These are phyloP conservation scores for Cutaneotrichosporon arboriforme DNA, from an alignment of 1,284 basidiomycete species.

Conservation along the genomic window DNA sequence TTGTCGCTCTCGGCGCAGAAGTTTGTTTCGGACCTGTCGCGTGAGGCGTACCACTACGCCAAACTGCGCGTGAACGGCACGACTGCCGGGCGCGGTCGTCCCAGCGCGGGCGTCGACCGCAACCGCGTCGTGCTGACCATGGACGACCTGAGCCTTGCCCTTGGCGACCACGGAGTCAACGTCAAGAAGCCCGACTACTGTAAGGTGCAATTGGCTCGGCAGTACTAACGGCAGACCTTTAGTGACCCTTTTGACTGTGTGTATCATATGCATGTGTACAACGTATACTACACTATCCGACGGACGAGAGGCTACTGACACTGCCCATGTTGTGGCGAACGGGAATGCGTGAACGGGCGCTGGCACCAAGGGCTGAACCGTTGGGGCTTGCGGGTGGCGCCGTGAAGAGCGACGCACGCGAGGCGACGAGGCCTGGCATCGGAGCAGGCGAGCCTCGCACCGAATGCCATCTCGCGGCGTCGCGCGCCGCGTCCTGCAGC, in stretches of 20 bases:
- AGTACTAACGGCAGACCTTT: slow-evolving; percentile 7
- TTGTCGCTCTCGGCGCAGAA: slow-evolving; percentile 95
- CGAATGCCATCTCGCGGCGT: neutral
- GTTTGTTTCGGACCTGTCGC: slow-evolving; percentile 93
- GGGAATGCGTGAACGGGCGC: neutral
- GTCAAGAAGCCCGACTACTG: slow-evolving; percentile 79
- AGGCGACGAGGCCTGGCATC: neutral
- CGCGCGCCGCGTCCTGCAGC: neutral
- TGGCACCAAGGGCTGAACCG: neutral
- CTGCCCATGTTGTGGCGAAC: neutral
- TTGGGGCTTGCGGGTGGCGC: neutral
- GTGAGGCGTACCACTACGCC: slow-evolving; percentile 96
- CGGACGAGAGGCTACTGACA: neutral
- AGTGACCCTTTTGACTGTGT: neutral
- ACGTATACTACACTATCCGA: slow-evolving; percentile 1
- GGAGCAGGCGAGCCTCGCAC: neutral
- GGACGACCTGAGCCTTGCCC: slow-evolving; percentile 89
- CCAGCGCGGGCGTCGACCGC: slow-evolving; percentile 58
- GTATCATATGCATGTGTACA: slow-evolving; percentile 9
- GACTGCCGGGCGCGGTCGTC: slow-evolving; percentile 46
- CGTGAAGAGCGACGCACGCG: neutral
- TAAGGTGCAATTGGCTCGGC: slow-evolving; percentile 19
- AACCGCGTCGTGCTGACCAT: slow-evolving; percentile 95
- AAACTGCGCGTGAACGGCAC: slow-evolving; percentile 68
- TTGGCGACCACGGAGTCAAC: slow-evolving; percentile 92